Conservation (phyloP, 2,329 filamentous ascomycete genomes). For the Dothidotthia symphoricarpi region DNA sequence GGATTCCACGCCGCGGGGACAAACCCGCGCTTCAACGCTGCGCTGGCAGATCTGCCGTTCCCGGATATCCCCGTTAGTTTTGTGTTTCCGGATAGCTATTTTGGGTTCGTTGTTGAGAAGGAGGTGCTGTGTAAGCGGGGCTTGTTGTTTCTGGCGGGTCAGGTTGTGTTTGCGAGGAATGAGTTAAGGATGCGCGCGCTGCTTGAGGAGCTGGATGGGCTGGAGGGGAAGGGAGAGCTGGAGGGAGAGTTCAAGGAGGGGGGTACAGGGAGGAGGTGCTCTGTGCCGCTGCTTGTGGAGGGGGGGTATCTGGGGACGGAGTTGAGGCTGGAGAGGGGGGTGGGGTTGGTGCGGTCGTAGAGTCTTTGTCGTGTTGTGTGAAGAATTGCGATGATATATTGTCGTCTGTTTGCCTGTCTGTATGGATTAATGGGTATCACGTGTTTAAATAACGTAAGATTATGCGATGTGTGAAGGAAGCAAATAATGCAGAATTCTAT, state of each 20-base stretch:
- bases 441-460: no score
- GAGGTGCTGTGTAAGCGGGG: slow-evolving; percentile 14
- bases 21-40: slow-evolving; percentile 15
- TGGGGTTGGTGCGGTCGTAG: no score
- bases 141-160: slow-evolving; percentile 28
- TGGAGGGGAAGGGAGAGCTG: slow-evolving; percentile 5
- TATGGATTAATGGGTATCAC: no score
- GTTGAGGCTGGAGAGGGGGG: no score
- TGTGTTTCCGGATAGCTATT: slow-evolving; percentile 32
- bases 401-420: no score
- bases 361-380: no score
- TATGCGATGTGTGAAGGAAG: no score
- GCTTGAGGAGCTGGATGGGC: slow-evolving; percentile 17
- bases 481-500: no score
- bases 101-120: slow-evolving; percentile 16
- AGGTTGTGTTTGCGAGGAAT: slow-evolving; percentile 30
- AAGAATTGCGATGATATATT: no score
- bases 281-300: no score
- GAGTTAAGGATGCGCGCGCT: slow-evolving; percentile 25
- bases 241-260: not conserved
- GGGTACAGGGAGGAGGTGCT: no score
- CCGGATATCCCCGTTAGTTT: slow-evolving; percentile 21
- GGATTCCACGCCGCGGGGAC: slow-evolving; percentile 27
- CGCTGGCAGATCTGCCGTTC: slow-evolving; percentile 13
- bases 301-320: no score